Evolutionary conservation across 164 flowering plant genomes (phyloP).

Genomic region (Berberis thunbergii): DNA sequence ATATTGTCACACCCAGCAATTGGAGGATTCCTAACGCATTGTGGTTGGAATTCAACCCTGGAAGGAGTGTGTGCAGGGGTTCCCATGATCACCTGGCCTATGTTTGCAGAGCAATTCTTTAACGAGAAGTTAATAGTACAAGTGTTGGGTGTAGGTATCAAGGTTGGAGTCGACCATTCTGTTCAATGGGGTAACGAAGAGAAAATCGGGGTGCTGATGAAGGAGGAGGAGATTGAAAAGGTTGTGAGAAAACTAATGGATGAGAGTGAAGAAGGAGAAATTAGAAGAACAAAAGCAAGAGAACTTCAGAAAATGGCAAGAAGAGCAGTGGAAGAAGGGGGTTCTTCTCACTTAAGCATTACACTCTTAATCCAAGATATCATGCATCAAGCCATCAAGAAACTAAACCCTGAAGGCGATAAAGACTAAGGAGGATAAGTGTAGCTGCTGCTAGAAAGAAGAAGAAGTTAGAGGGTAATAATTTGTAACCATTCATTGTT

Average conservation of each 20-base stretch:
- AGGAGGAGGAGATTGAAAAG: not conserved
- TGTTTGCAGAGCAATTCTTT: not conserved
- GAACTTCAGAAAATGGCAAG: not conserved
- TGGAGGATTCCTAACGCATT: not conserved
- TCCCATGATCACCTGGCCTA: not conserved
- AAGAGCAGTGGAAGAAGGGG: not conserved
- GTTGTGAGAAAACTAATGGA: not conserved
- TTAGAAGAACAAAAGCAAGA: not conserved
- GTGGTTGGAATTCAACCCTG: not conserved
- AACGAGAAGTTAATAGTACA: not conserved
- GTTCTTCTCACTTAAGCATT: not conserved
- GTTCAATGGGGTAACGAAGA: slow-evolving; percentile 3
- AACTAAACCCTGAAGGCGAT: no score
- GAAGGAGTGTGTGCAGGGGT: not conserved
- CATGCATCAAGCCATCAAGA: not conserved
- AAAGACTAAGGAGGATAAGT: no score
- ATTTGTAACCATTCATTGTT: no score
- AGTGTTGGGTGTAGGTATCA: not conserved
- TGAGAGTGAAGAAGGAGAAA: not conserved
- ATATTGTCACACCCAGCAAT: not conserved
- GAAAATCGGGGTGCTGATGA: not conserved
- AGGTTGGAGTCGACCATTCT: not conserved
- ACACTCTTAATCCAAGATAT: not conserved
- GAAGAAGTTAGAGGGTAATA: no score
- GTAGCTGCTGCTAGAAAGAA: no score